A percentile compares a stretch with the other conserved stretches of the same genome.
Conservation (phyloP, 768 basidiomycete genomes). For the Trametes sanguinea region DNA sequence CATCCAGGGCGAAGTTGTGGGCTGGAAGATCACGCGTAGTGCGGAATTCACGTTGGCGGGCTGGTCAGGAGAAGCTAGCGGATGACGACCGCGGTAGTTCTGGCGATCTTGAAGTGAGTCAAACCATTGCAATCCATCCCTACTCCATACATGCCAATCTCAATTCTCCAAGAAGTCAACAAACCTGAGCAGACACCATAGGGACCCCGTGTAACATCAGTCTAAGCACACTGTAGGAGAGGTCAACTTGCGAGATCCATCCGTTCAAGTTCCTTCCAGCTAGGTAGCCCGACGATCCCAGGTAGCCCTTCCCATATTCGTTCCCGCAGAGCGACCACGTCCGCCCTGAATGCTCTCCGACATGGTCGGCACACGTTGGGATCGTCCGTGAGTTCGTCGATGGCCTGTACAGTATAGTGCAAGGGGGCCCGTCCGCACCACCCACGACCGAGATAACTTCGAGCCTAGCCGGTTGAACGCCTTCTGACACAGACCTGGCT, state of each 20-base stretch:
- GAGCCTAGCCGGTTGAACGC: slow-evolving; percentile 46
- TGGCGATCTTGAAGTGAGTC: no score
- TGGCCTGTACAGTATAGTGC: slow-evolving; percentile 54
- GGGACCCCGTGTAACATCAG: no score
- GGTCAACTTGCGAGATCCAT: slow-evolving; percentile 30
- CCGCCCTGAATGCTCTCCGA: slow-evolving; percentile 42
- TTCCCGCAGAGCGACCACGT: slow-evolving; percentile 42
- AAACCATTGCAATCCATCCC: no score
- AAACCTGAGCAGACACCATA: not conserved
- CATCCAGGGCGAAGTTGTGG: slow-evolving; percentile 61
- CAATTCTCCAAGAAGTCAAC: no score
- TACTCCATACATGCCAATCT: no score
- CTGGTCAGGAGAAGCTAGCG: no score
- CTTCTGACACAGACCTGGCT: slow-evolving; percentile 38
- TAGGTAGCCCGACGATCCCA: slow-evolving; percentile 44
- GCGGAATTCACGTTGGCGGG: not conserved
- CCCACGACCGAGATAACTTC: slow-evolving; percentile 50
- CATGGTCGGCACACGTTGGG: slow-evolving; percentile 46
- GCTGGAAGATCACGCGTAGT: not conserved
- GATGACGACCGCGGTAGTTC: no score
- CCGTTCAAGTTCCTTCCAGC: slow-evolving; percentile 46
- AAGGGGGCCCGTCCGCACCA: slow-evolving; percentile 53
- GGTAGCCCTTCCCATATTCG: slow-evolving; percentile 53
- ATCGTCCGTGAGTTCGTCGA: slow-evolving; percentile 37
- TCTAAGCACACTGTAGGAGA: not conserved